A percentile compares a stretch with the other conserved stretches of the same genome.
Conservation (phyloP, 805 yeast species). For the Nakazawaea laoshanensis region DNA sequence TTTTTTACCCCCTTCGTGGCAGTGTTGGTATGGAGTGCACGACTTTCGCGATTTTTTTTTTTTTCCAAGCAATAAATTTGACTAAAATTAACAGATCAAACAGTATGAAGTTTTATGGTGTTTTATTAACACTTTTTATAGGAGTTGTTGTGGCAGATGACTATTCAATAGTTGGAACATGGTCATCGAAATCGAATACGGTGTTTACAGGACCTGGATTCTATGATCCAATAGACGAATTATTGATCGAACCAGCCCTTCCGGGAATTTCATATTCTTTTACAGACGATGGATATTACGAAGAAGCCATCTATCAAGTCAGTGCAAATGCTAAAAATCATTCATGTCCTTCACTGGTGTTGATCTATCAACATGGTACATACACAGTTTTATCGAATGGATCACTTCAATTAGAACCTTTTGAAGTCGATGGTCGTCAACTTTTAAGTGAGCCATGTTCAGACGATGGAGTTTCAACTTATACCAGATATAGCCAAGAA, state of each 20-base stretch:
- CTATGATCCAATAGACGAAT: conserved; percentile 92
- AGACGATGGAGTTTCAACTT: conserved; percentile 49
- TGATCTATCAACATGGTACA: conserved; percentile 86
- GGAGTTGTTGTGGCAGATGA: conserved; percentile 16
- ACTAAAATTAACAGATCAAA: too few relatives aligned
- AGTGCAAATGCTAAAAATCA: conserved; percentile 65
- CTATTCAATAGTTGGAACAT: conserved; percentile 67
- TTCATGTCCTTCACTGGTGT: conserved; percentile 72
- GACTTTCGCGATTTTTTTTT: too few relatives aligned
- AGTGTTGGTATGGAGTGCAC: too few relatives aligned
- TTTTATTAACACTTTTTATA: background rate
- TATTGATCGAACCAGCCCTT: conserved; percentile 87
- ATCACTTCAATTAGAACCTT: conserved; percentile 59
- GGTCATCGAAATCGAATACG: conserved; percentile 90
- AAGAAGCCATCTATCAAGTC: conserved; percentile 82
- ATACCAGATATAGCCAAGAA: conserved; percentile 64
- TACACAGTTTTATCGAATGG: conserved; percentile 61
- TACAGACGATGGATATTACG: conserved; percentile 86
- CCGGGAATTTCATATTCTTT: conserved; percentile 94
- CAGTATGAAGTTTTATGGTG: background rate
- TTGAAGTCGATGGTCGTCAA: conserved; percentile 88
- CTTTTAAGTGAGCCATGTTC: conserved; percentile 81
- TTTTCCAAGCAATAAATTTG: too few relatives aligned
- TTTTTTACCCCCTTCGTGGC: too few relatives aligned
- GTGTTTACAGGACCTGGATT: conserved; percentile 97